phyloP scores from a whole-genome alignment of 2,329 filamentous ascomycete genomes.

The Penicillium sp. region DNA sequence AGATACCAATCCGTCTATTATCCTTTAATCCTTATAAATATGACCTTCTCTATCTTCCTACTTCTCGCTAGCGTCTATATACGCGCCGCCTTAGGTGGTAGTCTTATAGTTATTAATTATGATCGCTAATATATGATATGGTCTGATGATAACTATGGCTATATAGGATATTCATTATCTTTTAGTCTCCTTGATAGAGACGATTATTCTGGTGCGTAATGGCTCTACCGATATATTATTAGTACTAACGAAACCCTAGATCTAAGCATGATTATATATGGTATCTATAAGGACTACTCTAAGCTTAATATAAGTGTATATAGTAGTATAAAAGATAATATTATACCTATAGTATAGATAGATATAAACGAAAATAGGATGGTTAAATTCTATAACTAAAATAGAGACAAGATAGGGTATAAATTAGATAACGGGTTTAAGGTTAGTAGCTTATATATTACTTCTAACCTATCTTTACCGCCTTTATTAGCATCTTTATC shows the following conservation, averaged over 20 bases:
- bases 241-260: neutral
- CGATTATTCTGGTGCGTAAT: neutral
- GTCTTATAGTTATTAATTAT: neutral
- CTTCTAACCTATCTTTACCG: neutral
- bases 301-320: neutral
- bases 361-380: neutral
- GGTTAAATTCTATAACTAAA: neutral
- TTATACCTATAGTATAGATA: too few species aligned
- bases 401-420: neutral
- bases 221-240: neutral
- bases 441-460: neutral
- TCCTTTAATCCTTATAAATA: too few species aligned
- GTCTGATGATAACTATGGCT: neutral
- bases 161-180: neutral
- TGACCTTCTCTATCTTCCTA: too few species aligned
- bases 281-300: neutral
- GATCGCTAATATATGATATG: neutral
- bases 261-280: neutral
- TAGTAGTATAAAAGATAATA: neutral
- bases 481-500: too few species aligned
- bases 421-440: neutral
- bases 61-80: too few species aligned
- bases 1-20: too few species aligned
- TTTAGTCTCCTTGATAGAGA: neutral
- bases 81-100: too few species aligned